These are phyloP conservation scores for Leccinum olivaceopallidum DNA, from an alignment of 768 basidiomycete species.

Conservation along the genomic window DNA sequence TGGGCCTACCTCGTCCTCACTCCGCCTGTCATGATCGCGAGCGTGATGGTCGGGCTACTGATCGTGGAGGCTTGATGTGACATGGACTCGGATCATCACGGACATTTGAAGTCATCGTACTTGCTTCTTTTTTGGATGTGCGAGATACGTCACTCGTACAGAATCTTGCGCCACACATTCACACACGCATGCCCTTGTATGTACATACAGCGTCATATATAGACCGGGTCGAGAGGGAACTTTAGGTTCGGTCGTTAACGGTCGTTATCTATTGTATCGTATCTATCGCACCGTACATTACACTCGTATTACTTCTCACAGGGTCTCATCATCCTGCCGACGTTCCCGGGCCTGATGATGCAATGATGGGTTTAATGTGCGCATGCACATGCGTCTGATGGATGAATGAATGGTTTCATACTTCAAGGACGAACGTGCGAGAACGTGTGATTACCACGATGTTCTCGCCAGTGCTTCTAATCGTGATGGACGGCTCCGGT, in stretches of 20 bases:
- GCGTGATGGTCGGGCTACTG: slow-evolving; percentile 73
- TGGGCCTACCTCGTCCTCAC: slow-evolving; percentile 91
- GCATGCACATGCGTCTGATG: neutral
- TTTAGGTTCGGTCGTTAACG: neutral
- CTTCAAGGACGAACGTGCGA: no score
- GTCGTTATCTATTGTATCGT: neutral
- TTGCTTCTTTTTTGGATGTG: neutral
- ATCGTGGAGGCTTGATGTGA: slow-evolving; percentile 44
- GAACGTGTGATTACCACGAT: no score
- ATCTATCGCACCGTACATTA: neutral
- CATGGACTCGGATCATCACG: neutral
- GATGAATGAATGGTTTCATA: no score
- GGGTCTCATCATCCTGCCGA: no score
- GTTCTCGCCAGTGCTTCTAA: no score
- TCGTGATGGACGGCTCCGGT: no score
- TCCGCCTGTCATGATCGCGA: slow-evolving; percentile 77
- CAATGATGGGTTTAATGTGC: neutral
- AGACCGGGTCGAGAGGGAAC: neutral
- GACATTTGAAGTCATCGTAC: neutral
- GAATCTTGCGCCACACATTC: neutral
- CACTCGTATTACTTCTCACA: neutral
- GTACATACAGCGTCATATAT: neutral
- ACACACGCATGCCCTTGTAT: neutral
- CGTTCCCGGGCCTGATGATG: neutral
- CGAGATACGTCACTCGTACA: neutral